Evolutionary conservation across 306 rosid species (phyloP).

Genomic region (Castanea sativa): DNA sequence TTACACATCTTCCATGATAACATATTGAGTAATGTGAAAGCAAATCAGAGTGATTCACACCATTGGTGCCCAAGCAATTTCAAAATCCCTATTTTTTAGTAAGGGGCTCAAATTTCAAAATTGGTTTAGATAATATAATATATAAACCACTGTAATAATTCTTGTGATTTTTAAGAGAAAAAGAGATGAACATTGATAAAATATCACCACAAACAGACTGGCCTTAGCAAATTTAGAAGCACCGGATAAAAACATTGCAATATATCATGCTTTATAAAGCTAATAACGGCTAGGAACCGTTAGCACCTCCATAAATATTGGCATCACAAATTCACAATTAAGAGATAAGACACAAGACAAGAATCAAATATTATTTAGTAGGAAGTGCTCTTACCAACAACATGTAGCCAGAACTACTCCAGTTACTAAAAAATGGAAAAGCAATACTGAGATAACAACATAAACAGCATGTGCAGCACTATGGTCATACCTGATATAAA

Average conservation of each 20-base stretch:
- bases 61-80: background rate
- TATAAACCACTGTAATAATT: background rate
- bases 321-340: constrained; percentile 4
- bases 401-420: constrained; percentile 84
- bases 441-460: constrained; percentile 82
- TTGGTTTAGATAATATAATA: background rate
- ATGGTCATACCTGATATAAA: constrained; percentile 85
- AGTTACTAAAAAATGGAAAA: constrained; percentile 75
- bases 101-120: background rate
- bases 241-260: background rate
- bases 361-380: background rate
- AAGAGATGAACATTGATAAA: background rate
- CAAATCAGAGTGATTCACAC: background rate
- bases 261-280: background rate
- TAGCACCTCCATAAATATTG: background rate
- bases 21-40: background rate
- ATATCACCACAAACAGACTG: background rate
- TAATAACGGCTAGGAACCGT: background rate
- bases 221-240: background rate
- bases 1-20: background rate
- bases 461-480: constrained; percentile 80
- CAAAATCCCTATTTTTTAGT: too few species aligned
- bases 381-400: constrained; percentile 73
- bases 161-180: background rate
- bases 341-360: constrained; percentile 1